Base-by-base conservation (phyloP, 495 filamentous ascomycete genomes). In the Aspergillus wentii region DNA sequence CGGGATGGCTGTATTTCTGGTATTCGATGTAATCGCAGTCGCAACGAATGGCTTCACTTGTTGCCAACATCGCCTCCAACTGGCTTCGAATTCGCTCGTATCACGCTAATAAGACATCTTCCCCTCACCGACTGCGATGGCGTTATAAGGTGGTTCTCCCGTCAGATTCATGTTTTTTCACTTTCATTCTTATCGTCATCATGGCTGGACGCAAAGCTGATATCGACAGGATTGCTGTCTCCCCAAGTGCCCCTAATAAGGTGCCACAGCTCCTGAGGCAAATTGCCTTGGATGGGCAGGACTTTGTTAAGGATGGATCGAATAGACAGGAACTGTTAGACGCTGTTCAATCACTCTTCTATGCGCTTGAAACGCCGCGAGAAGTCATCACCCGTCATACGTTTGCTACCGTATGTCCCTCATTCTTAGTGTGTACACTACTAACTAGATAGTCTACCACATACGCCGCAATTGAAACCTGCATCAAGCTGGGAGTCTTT, bases 281-380 rank as follows among this genome's bases (percentile, higher is more conserved):
- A 17, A 34, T 66, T 30, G 30, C 42, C 17, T 14, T 35, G 3
- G 30, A 52, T 19, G 53, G 61, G 2, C 38, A 46, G 11, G 31
- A 33, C 1, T 54, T 60, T 22, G 30, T 23, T 13, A 36, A 47
- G 1, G 25, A 41, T 2, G 47, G 49, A 17, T 45, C 47, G 8
- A 36, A 40, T 6, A 51, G 61, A 0, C 33, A 41, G 1, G 47
- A 52, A 13, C 48, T 63, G 3, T 30, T 67, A 14, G 61, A 59
- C 19, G 34, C 51, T 6, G 59, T 55, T 16, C 53, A 55, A 7
- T 48, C 51, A 0, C 39, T 67, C 4, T 51, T 61, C 3, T 48
- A 56, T 39, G 56, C 64, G 0, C 38, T 66, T n/a, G 64, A 69
- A 34, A 69, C 64, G 10, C 66, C 66, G 7, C 52, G 59, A 3